Evolutionary conservation across 2,329 filamentous ascomycete species (phyloP).

Genomic region (Dothideomycetes sp.): DNA sequence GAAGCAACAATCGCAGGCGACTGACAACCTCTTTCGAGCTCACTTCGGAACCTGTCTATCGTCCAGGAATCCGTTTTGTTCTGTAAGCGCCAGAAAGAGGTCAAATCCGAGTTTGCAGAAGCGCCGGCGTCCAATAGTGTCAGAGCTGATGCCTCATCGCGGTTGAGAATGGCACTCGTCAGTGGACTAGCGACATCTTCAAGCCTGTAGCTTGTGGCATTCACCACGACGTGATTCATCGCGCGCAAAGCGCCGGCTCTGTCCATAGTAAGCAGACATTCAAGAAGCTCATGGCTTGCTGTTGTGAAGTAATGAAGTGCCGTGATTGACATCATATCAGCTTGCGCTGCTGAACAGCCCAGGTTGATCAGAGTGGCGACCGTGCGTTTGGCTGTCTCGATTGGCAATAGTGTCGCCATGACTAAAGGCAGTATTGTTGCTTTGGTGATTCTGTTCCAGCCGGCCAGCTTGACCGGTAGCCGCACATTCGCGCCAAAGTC

Average conservation of each 20-base stretch:
- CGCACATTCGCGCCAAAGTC: slow-evolving; percentile 70
- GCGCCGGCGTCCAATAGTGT: slow-evolving; percentile 58
- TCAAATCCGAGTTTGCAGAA: slow-evolving; percentile 48
- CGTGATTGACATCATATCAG: slow-evolving; percentile 55
- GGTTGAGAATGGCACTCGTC: slow-evolving; percentile 47
- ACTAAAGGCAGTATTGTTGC: slow-evolving; percentile 60
- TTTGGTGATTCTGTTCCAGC: no score
- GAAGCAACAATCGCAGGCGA: slow-evolving; percentile 62
- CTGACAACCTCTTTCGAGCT: slow-evolving; percentile 42
- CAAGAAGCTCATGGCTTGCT: slow-evolving; percentile 39
- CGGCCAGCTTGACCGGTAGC: slow-evolving; percentile 60
- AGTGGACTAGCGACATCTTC: slow-evolving; percentile 42
- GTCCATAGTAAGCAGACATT: slow-evolving; percentile 45
- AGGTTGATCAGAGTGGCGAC: slow-evolving; percentile 55
- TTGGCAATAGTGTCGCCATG: slow-evolving; percentile 56
- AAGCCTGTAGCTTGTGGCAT: slow-evolving; percentile 26
- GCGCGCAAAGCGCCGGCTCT: slow-evolving; percentile 52
- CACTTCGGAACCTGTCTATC: no score
- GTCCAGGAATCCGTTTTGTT: slow-evolving; percentile 40
- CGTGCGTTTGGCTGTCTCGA: slow-evolving; percentile 57
- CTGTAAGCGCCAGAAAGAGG: slow-evolving; percentile 47
- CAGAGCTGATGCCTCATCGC: slow-evolving; percentile 45
- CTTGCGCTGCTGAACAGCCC: slow-evolving; percentile 65
- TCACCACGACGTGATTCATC: slow-evolving; percentile 54
- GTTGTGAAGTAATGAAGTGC: slow-evolving; percentile 57